These are phyloP conservation scores for Solanum sitiens DNA, from an alignment of 257 asterid species.

Conservation along the genomic window DNA sequence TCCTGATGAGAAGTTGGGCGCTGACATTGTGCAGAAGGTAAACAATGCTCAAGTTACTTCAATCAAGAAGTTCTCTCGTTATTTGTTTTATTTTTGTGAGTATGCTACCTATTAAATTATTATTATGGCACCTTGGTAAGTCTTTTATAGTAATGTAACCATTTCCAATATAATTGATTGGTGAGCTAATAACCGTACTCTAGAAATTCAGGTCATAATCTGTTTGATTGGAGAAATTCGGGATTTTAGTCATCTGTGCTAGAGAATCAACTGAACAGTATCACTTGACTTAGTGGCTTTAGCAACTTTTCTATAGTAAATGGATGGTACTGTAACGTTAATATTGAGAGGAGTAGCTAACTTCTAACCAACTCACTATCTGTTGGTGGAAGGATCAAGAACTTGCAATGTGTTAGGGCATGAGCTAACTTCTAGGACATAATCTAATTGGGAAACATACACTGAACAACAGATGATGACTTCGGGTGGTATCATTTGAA, in stretches of 20 bases:
- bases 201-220: background rate
- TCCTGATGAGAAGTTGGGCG: constrained; percentile 4
- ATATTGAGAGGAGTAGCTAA: background rate
- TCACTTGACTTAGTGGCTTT: background rate
- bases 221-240: background rate
- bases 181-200: background rate
- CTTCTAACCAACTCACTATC: background rate
- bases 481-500: background rate
- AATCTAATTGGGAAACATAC: background rate
- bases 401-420: background rate
- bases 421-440: background rate
- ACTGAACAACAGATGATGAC: background rate
- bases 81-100: background rate
- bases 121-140: background rate
- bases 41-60: background rate
- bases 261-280: background rate
- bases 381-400: background rate
- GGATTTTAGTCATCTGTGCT: background rate
- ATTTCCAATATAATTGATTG: background rate
- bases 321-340: background rate
- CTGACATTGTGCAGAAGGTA: constrained; percentile 25
- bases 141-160: background rate
- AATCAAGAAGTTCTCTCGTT: background rate
- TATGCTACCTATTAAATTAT: background rate
- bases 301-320: background rate